phyloP scores from a whole-genome alignment of 768 basidiomycete species.

The Russula ochroleuca region DNA sequence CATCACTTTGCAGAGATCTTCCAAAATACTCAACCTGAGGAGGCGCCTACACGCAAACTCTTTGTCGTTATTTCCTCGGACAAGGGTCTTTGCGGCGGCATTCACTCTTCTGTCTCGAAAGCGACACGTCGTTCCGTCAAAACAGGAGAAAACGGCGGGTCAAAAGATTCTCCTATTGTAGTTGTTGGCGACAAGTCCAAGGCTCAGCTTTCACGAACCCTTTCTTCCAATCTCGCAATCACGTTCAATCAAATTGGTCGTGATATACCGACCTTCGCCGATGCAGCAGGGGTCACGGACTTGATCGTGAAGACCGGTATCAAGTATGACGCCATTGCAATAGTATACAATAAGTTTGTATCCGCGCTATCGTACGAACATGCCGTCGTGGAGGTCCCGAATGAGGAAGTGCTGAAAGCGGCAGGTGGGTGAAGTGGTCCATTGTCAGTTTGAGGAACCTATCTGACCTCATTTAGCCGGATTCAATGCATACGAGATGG shows the following conservation, averaged over 20 bases:
- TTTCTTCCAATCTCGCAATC: slow-evolving; percentile 63
- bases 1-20: slow-evolving; percentile 67
- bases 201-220: slow-evolving; percentile 71
- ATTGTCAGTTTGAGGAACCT: neutral
- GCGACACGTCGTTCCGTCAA: slow-evolving; percentile 70
- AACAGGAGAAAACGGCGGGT: slow-evolving; percentile 47
- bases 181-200: slow-evolving; percentile 98
- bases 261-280: slow-evolving; percentile 95
- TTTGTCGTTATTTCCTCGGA: slow-evolving; percentile 95
- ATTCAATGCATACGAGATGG: slow-evolving; percentile 96
- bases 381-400: slow-evolving; percentile 68
- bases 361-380: slow-evolving; percentile 91
- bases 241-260: slow-evolving; percentile 98
- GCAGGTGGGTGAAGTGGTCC: slow-evolving; percentile 52
- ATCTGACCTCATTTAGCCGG: slow-evolving; percentile 48
- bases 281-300: slow-evolving; percentile 92
- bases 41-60: slow-evolving; percentile 70
- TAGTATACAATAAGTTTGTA: slow-evolving; percentile 82
- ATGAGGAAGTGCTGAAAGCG: slow-evolving; percentile 74
- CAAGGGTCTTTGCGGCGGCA: slow-evolving; percentile 99
- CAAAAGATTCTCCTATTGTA: slow-evolving; percentile 65
- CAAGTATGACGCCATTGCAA: slow-evolving; percentile 78
- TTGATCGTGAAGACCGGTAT: slow-evolving; percentile 80
- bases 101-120: slow-evolving; percentile 95
- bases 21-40: slow-evolving; percentile 66